Percentiles rank a stretch among this genome's conserved stretches.
Evolutionary conservation across 306 rosid species (phyloP).

Genomic region (Rosa persica): DNA sequence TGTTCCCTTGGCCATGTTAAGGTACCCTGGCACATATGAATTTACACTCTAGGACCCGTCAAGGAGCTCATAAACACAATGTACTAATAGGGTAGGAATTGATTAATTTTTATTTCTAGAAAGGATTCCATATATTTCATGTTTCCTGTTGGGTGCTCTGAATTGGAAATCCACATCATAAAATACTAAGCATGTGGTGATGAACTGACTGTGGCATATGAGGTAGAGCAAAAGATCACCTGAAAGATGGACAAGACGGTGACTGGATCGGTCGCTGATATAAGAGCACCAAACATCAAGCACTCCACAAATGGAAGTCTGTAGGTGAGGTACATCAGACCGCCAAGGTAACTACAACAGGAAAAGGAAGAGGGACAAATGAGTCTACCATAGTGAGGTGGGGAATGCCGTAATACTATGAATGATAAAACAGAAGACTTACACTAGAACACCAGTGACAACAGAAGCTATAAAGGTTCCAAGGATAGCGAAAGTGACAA

Average conservation of each 20-base stretch:
- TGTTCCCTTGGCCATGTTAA: background rate
- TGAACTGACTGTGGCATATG: conserved; percentile 3
- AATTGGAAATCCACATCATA: conserved; percentile 9
- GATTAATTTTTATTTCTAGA: background rate
- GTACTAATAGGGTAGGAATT: background rate
- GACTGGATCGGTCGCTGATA: conserved; percentile 98
- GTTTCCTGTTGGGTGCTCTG: background rate
- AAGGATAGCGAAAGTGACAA: conserved; percentile 86
- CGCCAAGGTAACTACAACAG: conserved; percentile 92
- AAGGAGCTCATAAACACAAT: background rate
- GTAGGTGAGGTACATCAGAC: conserved; percentile 79
- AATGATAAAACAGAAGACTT: conserved; percentile 32
- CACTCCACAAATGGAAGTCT: conserved; percentile 96
- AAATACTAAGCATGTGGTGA: conserved; percentile 1
- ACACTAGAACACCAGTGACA: conserved; percentile 92
- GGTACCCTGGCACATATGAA: background rate
- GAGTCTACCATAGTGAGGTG: background rate
- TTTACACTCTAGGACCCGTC: background rate
- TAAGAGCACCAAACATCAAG: conserved; percentile 98
- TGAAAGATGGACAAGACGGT: conserved; percentile 97
- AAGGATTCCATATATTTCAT: conserved; percentile 1
- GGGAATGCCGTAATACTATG: conserved; percentile 14
- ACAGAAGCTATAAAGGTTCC: conserved; percentile 89
- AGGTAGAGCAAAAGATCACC: conserved; percentile 42
- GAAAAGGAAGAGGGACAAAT: conserved; percentile 27